Evolutionary conservation across 2,329 filamentous ascomycete species (phyloP).

Genomic region (Calonectria pseudoturangicola): DNA sequence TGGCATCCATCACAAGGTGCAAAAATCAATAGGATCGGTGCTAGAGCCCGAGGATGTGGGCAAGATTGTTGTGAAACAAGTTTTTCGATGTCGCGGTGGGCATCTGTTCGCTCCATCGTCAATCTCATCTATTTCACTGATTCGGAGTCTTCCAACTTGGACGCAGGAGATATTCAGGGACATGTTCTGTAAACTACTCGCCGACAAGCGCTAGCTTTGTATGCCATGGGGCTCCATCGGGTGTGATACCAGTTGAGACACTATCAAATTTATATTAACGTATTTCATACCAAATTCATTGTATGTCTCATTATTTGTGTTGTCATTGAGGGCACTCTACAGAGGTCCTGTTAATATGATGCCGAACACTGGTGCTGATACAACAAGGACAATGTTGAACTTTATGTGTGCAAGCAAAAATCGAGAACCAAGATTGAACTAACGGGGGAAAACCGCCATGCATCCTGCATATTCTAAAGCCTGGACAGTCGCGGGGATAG

Average conservation of each 20-base stretch:
- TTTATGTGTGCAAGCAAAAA: too few species aligned
- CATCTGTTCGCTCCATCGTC: slow-evolving; percentile 5
- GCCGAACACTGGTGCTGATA: too few species aligned
- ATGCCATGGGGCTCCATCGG: neutral
- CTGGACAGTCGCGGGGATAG: too few species aligned
- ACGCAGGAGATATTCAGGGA: slow-evolving; percentile 16
- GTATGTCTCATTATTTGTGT: too few species aligned
- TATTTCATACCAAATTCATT: too few species aligned
- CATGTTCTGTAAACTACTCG: neutral
- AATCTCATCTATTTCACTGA: neutral
- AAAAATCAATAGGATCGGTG: neutral
- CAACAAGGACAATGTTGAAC: too few species aligned
- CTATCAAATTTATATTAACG: too few species aligned
- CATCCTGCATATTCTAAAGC: too few species aligned
- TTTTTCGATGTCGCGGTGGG: slow-evolving; percentile 14
- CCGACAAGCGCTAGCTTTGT: neutral
- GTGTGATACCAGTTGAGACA: neutral
- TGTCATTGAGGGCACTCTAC: too few species aligned
- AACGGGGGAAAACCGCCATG: too few species aligned
- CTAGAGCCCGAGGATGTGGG: slow-evolving; percentile 5
- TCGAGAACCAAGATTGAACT: too few species aligned
- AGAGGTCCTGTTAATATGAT: too few species aligned
- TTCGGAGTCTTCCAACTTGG: slow-evolving; percentile 19
- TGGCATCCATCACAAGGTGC: neutral
- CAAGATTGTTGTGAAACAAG: slow-evolving; percentile 14